A percentile compares a stretch with the other conserved stretches of the same genome.
phyloP scores from a whole-genome alignment of 176 grass and related monocot species.

The Oryza meyeriana region DNA sequence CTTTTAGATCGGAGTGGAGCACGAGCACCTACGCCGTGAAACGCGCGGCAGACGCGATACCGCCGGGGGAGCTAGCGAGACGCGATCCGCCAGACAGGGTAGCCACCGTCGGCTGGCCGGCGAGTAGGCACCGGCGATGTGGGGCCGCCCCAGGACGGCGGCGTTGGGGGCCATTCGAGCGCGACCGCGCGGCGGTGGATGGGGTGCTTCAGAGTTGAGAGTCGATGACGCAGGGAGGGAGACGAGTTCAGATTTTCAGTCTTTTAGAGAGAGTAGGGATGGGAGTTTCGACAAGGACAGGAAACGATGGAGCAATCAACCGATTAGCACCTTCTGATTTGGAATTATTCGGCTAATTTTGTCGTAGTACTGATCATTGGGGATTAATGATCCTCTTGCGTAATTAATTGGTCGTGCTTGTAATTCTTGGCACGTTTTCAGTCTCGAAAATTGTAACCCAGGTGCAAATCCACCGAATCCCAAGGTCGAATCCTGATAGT shows the following conservation, averaged over 20 bases:
- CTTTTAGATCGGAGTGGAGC: neutral
- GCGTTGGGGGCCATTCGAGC: constrained; percentile 34
- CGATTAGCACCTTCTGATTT: constrained; percentile 19
- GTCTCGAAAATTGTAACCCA: neutral
- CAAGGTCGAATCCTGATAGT: neutral
- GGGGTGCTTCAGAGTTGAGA: neutral
- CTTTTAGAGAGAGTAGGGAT: neutral
- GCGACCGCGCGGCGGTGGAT: neutral
- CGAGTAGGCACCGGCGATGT: neutral
- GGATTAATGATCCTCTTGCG: neutral
- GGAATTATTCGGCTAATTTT: neutral
- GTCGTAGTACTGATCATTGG: too few relatives aligned
- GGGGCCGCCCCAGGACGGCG: constrained; percentile 11
- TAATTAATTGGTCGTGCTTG: neutral
- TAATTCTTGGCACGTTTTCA: neutral
- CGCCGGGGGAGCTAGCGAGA: neutral
- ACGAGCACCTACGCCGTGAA: constrained; percentile 43
- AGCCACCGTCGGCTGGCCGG: neutral
- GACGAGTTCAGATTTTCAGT: neutral
- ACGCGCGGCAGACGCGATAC: constrained; percentile 17
- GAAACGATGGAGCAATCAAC: neutral
- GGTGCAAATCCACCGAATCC: neutral
- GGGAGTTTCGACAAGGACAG: constrained; percentile 5
- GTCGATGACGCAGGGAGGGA: neutral
- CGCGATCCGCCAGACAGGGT: neutral